Base-by-base conservation (phyloP, 208 protist genomes). In the Leishmania tarentolae region DNA sequence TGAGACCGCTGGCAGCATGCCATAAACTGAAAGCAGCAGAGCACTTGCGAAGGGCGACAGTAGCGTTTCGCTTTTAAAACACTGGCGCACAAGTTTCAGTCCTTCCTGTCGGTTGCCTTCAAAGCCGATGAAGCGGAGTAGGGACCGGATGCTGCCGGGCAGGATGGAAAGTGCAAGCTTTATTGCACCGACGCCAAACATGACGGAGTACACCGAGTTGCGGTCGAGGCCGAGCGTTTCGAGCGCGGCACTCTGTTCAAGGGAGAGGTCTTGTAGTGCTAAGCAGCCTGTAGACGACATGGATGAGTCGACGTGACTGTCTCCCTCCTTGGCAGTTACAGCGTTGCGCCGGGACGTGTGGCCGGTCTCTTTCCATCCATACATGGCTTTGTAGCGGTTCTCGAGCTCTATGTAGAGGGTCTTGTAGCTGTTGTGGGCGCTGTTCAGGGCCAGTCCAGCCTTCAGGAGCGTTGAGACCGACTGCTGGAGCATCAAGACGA, bases 181-280 rank as follows among this genome's bases (percentile, higher is more conserved):
- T 37, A 91, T 88, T 47, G 79, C 78, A 47, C 92, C 92, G 6
- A 87, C 53, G 2, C 83, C 86, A 47, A 91, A 89, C 69, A 92
- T 78, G 40, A 93, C 90, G 56, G 77, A 86, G 70, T 93, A 87
- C 13, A 92, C 76, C 9, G 86, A 90, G 80, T 95, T 95, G 37
- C 72, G 81, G 81, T 95, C 92, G 2, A 93, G 65, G 2, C 84
- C 88, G 37, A 91, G 72, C 6, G 79, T 80, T 0, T 90, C 85
- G 47, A 86, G 82, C 28, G 79, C 82, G 21, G 77, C 56, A 0
- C 61, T 79, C 53, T 84, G 66, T 57, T 83, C 79, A 31, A 87
- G 46, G 35, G 80, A 80, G n/a, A 44, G 47, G 47, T 80, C 68
- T 5, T 35, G 11, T 21, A 75, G 56, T 24, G 73, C 71, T 17